Percentiles rank a stretch among this genome's conserved stretches.
Evolutionary conservation across 163 green algal genomes (phyloP).

Genomic region (Picocystis sp.): DNA sequence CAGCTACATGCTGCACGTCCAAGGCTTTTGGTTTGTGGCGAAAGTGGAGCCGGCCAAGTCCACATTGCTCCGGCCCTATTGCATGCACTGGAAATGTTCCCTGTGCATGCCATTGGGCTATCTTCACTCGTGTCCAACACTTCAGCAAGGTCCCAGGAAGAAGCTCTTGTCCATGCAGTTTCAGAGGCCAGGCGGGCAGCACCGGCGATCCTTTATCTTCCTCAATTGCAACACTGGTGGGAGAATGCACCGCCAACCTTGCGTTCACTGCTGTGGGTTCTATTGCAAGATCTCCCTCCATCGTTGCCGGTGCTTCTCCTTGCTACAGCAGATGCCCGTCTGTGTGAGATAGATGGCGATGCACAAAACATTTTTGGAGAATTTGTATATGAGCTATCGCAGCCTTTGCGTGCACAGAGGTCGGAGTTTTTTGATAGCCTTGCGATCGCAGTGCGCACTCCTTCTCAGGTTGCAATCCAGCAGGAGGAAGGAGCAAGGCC

Average conservation of each 20-base stretch:
- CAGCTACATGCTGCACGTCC: slow-evolving; percentile 19
- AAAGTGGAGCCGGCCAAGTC: slow-evolving; percentile 34
- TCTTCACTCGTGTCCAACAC: slow-evolving; percentile 56
- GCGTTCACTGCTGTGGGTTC: slow-evolving; percentile 41
- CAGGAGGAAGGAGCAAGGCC: neutral
- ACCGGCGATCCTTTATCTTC: slow-evolving; percentile 72
- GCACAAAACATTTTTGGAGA: slow-evolving; percentile 17
- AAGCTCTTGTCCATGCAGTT: slow-evolving; percentile 70
- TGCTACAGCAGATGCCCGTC: slow-evolving; percentile 44
- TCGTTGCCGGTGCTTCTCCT: slow-evolving; percentile 69
- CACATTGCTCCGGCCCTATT: slow-evolving; percentile 63
- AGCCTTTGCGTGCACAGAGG: slow-evolving; percentile 3
- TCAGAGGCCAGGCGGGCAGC: slow-evolving; percentile 58
- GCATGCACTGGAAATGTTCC: slow-evolving; percentile 64
- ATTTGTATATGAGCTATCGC: slow-evolving; percentile 15
- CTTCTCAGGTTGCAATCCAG: slow-evolving; percentile 5
- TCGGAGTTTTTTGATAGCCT: slow-evolving; percentile 7
- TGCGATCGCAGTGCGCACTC: slow-evolving; percentile 7
- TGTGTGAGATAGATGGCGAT: slow-evolving; percentile 13
- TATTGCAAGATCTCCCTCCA: slow-evolving; percentile 60
- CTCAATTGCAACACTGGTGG: slow-evolving; percentile 74
- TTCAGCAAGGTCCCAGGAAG: slow-evolving; percentile 49
- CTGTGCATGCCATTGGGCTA: slow-evolving; percentile 57
- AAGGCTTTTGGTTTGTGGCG: slow-evolving; percentile 44
- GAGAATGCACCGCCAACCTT: slow-evolving; percentile 43